Evolutionary conservation across 306 rosid species (phyloP).

Genomic region (Begonia peltatifolia): DNA sequence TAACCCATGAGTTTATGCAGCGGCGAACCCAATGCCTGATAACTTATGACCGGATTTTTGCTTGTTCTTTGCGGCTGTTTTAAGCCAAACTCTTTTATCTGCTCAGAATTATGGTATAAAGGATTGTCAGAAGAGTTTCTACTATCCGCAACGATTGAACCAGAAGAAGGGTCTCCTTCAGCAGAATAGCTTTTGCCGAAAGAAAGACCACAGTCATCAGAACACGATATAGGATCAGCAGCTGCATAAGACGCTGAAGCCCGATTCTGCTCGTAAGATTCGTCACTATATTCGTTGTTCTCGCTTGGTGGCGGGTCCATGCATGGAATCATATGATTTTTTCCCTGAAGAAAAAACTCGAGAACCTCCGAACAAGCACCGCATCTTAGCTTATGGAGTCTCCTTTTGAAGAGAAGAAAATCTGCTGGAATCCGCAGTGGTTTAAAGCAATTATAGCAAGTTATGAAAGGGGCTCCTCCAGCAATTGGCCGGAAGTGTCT

Average conservation of each 20-base stretch:
- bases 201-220: constrained; percentile 41
- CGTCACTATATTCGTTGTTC: constrained; percentile 14
- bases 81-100: constrained; percentile 18
- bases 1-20: constrained; percentile 83
- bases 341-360: constrained; percentile 41
- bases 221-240: constrained; percentile 31
- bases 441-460: constrained; percentile 52
- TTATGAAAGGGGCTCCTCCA: constrained; percentile 77
- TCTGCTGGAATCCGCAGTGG: constrained; percentile 68
- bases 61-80: constrained; percentile 19
- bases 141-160: constrained; percentile 15
- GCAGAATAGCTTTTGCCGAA: constrained; percentile 42
- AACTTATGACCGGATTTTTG: constrained; percentile 9
- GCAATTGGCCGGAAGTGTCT: constrained; percentile 62
- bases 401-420: constrained; percentile 52
- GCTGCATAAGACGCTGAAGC: no score
- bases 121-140: constrained; percentile 13
- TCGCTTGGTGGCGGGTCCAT: constrained; percentile 34
- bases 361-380: constrained; percentile 77
- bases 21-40: constrained; percentile 34
- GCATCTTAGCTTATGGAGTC: constrained; percentile 45
- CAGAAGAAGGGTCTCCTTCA: constrained; percentile 30
- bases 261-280: neutral
- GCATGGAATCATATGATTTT: constrained; percentile 41
- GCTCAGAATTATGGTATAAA: constrained; percentile 10